phyloP scores from a whole-genome alignment of 2,329 filamentous ascomycete genomes.

The Ascochyta fabae region DNA sequence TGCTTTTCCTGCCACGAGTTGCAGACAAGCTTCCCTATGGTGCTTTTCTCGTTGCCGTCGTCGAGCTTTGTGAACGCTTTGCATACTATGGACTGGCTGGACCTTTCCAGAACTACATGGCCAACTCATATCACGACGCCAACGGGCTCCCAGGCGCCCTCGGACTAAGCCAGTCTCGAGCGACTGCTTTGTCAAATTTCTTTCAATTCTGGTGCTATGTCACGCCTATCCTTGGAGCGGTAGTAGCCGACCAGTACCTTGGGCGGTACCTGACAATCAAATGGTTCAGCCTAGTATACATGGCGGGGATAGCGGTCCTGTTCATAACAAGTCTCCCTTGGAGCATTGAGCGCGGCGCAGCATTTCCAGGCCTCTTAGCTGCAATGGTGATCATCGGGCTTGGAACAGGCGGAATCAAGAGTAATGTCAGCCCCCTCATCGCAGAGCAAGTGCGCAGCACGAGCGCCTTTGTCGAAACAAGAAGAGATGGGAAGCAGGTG shows the following conservation, averaged over 20 bases:
- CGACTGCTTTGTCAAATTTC: conserved; percentile 55
- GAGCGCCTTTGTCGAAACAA: conserved; percentile 49
- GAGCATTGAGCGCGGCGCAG: conserved; percentile 65
- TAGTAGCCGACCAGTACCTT: conserved; percentile 70
- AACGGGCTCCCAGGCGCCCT: conserved; percentile 52
- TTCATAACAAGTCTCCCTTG: conserved; percentile 68
- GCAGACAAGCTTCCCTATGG: conserved; percentile 54
- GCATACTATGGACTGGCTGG: conserved; percentile 55
- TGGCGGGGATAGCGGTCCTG: conserved; percentile 70
- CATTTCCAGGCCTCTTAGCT: conserved; percentile 69
- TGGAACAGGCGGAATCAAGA: conserved; percentile 82
- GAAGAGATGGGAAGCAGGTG: conserved; percentile 50
- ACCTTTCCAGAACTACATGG: conserved; percentile 59
- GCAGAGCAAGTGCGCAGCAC: conserved; percentile 56
- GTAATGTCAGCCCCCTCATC: conserved; percentile 68
- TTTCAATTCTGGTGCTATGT: conserved; percentile 59
- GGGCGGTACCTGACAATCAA: conserved; percentile 75
- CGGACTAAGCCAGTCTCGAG: conserved; percentile 51
- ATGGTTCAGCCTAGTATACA: conserved; percentile 68
- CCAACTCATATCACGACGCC: conserved; percentile 48
- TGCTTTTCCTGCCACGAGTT: conserved; percentile 40
- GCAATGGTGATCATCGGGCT: conserved; percentile 73
- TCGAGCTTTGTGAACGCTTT: conserved; percentile 59
- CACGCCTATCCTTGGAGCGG: conserved; percentile 56
- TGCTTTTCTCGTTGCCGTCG: conserved; percentile 56